Conservation (phyloP, 2,329 filamentous ascomycete genomes). For the Graphiopsis chlorocephala region DNA sequence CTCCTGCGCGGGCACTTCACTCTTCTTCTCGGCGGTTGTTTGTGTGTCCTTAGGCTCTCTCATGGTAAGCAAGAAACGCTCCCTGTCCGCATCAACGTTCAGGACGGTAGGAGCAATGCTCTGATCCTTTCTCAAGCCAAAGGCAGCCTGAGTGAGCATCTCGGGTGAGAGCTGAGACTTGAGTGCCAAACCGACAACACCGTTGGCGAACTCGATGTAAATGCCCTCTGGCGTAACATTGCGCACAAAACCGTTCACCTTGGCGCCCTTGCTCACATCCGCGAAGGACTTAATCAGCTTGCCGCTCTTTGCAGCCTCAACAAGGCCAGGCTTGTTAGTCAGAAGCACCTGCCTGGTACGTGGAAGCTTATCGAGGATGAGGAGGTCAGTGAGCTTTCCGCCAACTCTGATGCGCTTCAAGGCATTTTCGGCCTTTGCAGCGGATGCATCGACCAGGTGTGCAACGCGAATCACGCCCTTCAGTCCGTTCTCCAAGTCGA, state of each 20-base stretch:
- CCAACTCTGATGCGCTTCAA: conserved; percentile 81
- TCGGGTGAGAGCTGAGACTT: conserved; percentile 75
- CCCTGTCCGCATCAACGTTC: conserved; percentile 67
- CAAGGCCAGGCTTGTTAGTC: conserved; percentile 77
- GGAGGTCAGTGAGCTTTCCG: conserved; percentile 75
- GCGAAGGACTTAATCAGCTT: conserved; percentile 69
- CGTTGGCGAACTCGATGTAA: conserved; percentile 84
- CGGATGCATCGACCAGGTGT: conserved; percentile 82
- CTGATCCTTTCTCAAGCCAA: conserved; percentile 75
- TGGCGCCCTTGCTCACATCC: conserved; percentile 65
- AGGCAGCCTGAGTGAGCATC: conserved; percentile 64
- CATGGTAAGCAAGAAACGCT: conserved; percentile 67
- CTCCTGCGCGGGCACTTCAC: conserved; percentile 35
- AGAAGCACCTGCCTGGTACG: conserved; percentile 72
- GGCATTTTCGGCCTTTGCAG: conserved; percentile 71
- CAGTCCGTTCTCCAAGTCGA: conserved; percentile 73
- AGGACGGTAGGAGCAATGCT: conserved; percentile 70
- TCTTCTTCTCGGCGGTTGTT: conserved; percentile 20
- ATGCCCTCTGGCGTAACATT: conserved; percentile 78
- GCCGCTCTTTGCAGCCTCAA: conserved; percentile 70
- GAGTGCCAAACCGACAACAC: conserved; percentile 73
- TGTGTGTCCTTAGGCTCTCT: conserved; percentile 48
- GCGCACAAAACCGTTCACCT: conserved; percentile 75
- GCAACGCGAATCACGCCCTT: conserved; percentile 73
- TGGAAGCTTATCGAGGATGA: conserved; percentile 82